Conservation (phyloP, 768 basidiomycete species). For the Omphalotus guepiniiformis region DNA sequence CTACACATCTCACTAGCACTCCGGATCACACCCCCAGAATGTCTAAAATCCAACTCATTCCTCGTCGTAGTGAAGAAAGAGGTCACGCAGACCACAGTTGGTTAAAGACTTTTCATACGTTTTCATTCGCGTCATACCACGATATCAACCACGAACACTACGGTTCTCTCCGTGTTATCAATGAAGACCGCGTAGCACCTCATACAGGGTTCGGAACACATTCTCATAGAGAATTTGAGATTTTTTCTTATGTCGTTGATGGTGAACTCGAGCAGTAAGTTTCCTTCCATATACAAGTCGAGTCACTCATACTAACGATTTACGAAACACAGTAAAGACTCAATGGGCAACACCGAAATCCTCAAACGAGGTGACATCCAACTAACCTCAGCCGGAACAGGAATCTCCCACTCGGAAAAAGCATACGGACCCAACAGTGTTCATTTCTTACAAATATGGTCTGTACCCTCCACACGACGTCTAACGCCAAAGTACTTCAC, state of each 20-base stretch:
- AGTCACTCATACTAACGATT: not conserved
- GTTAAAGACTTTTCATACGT: conserved; percentile 87
- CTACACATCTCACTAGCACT: not conserved
- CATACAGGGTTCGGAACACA: conserved; percentile 83
- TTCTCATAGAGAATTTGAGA: conserved; percentile 82
- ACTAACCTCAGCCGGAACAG: conserved; percentile 88
- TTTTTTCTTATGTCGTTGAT: conserved; percentile 81
- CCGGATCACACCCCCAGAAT: not conserved
- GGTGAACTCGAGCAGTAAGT: conserved; percentile 81
- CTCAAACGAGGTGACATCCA: conserved; percentile 88
- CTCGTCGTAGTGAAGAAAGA: conserved; percentile 57
- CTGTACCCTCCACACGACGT: conserved; percentile 34
- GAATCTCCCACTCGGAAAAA: conserved; percentile 77
- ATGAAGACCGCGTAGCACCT: conserved; percentile 84
- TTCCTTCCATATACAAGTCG: not conserved
- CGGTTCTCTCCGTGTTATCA: conserved; percentile 82
- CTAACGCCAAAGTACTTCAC: conserved; percentile 84
- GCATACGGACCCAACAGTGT: conserved; percentile 37
- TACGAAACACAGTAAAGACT: conserved; percentile 64
- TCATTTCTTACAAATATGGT: conserved; percentile 55
- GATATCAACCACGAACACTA: conserved; percentile 54
- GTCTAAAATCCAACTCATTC: conserved; percentile 25
- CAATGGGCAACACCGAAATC: conserved; percentile 87
- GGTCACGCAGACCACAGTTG: conserved; percentile 79
- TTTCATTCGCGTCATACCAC: conserved; percentile 73